Conservation (phyloP, 805 yeast genomes). For the Tetrapisispora arboricola region DNA sequence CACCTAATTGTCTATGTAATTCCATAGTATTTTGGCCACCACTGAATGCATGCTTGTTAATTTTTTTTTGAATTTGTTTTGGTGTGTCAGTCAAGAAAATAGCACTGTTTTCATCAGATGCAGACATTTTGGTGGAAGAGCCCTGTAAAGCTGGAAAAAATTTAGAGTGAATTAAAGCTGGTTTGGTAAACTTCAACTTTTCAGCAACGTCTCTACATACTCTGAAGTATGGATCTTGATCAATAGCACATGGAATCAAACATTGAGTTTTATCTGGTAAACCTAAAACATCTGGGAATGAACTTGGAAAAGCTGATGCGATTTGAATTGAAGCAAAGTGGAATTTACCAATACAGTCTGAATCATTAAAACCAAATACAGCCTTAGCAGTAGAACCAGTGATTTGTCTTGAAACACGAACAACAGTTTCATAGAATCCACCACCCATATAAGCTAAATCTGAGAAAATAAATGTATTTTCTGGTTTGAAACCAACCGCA, state of each 20-base stretch:
- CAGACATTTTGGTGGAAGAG: constrained; percentile 92
- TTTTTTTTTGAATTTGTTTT: constrained; percentile 83
- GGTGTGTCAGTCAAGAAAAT: constrained; percentile 93
- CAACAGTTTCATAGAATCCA: constrained; percentile 87
- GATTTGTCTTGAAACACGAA: constrained; percentile 84
- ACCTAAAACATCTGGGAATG: constrained; percentile 89
- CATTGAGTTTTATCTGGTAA: constrained; percentile 86
- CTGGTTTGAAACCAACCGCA: constrained; percentile 88
- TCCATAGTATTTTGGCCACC: constrained; percentile 86
- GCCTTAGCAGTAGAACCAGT: constrained; percentile 96
- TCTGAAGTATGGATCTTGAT: constrained; percentile 97
- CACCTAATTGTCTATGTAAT: constrained; percentile 84
- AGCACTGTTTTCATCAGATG: constrained; percentile 81
- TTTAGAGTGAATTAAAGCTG: constrained; percentile 84
- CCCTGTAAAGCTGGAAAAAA: constrained; percentile 99
- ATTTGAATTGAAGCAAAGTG: constrained; percentile 96
- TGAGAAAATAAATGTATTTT: constrained; percentile 89
- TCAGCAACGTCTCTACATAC: constrained; percentile 96
- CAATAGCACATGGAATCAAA: constrained; percentile 97
- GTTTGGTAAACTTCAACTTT: constrained; percentile 81
- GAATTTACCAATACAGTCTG: constrained; percentile 87
- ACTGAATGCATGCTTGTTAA: constrained; percentile 91
- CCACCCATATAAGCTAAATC: constrained; percentile 91
- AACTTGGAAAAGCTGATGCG: constrained; percentile 89
- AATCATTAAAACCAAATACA: constrained; percentile 91